A percentile compares a stretch with the other conserved stretches of the same genome.
phyloP scores from a whole-genome alignment of 2,329 filamentous ascomycete genomes.

The Trichoderma harzianum region DNA sequence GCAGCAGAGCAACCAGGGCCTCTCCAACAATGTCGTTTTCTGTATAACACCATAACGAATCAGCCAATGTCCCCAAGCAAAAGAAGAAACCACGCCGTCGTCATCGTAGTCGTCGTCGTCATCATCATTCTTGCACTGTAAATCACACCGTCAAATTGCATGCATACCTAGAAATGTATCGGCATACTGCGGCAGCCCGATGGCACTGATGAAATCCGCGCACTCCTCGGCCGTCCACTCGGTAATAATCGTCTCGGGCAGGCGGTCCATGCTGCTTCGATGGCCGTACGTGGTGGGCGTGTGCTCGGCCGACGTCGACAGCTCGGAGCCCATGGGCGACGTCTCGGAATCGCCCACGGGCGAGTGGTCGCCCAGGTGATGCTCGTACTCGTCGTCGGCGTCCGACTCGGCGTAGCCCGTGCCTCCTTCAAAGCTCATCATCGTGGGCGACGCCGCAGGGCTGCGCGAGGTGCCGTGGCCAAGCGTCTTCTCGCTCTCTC shows the following conservation, averaged over 20 bases:
- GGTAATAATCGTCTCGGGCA: constrained; percentile 72
- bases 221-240: constrained; percentile 85
- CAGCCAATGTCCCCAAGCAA: background rate
- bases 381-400: constrained; percentile 80
- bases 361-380: constrained; percentile 64
- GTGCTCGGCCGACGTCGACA: constrained; percentile 66
- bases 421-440: constrained; percentile 61
- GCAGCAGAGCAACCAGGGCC: constrained; percentile 80
- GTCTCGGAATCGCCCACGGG: constrained; percentile 67
- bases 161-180: constrained; percentile 75
- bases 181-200: constrained; percentile 80
- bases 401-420: constrained; percentile 76
- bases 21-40: constrained; percentile 95
- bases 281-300: constrained; percentile 77
- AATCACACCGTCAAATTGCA: constrained; percentile 47
- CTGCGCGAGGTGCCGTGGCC: constrained; percentile 9
- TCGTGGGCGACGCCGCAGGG: constrained; percentile 24
- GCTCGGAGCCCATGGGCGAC: constrained; percentile 69
- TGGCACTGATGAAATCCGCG: constrained; percentile 78
- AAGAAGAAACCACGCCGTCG: background rate
- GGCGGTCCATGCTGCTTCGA: constrained; percentile 59
- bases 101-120: constrained; percentile 32
- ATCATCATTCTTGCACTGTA: background rate
- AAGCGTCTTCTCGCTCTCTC: background rate
- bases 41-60: constrained; percentile 36